Evolutionary conservation across 2,329 filamentous ascomycete species (phyloP).

Genomic region (Stagonosporopsis cucurbitacearum): DNA sequence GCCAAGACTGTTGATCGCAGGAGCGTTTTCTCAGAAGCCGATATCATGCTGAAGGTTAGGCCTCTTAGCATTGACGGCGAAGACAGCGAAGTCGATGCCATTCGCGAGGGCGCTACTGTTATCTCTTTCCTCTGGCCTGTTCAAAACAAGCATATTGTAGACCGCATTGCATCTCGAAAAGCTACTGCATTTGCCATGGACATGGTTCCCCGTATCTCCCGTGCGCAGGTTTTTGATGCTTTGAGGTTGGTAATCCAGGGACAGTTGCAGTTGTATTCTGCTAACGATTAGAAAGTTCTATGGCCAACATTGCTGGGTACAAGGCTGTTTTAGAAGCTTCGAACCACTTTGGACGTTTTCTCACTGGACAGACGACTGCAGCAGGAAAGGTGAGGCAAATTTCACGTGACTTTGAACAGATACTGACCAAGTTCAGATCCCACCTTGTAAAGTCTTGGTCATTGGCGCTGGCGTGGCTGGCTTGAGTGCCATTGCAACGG

Average conservation of each 20-base stretch:
- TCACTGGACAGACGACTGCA: conserved; percentile 89
- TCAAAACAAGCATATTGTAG: conserved; percentile 78
- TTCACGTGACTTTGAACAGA: accelerated
- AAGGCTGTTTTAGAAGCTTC: conserved; percentile 90
- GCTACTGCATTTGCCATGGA: conserved; percentile 90
- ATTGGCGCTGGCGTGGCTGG: conserved; percentile 91
- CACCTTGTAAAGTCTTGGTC: conserved; percentile 86
- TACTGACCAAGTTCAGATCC: conserved; percentile 65
- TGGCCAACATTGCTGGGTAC: conserved; percentile 95
- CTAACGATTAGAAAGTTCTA: conserved; percentile 66
- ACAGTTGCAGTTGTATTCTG: neutral
- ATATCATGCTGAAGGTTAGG: conserved; percentile 86
- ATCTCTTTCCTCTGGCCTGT: conserved; percentile 84
- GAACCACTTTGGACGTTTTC: conserved; percentile 85
- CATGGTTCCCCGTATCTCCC: conserved; percentile 86
- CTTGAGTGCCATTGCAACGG: conserved; percentile 83
- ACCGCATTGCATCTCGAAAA: conserved; percentile 72
- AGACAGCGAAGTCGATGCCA: conserved; percentile 69
- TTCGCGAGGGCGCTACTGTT: conserved; percentile 74
- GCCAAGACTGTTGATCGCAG: conserved; percentile 75
- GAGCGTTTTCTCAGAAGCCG: conserved; percentile 74
- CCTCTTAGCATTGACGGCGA: conserved; percentile 67
- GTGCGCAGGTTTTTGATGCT: conserved; percentile 87
- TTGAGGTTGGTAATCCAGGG: conserved; percentile 53
- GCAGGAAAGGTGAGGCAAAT: conserved; percentile 63